Conservation (phyloP, 225 moss, liverwort and hornwort genomes). For the Ulota crispa region DNA sequence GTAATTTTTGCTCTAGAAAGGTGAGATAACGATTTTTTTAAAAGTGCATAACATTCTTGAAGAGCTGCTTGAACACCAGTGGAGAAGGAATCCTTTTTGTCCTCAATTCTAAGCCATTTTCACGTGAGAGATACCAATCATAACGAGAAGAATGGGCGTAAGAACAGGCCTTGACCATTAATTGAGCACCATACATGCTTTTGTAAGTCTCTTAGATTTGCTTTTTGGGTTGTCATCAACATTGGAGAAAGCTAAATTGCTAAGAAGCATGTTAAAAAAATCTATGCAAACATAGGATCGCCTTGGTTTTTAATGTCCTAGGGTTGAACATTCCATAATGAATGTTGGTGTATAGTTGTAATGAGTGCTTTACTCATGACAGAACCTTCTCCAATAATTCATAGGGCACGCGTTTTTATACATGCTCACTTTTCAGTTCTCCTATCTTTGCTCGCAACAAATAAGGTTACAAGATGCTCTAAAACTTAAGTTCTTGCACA, state of each 20-base stretch:
- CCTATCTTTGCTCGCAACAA: too few relatives aligned
- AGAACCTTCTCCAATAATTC: too few relatives aligned
- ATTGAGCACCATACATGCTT: neutral
- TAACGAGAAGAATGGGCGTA: neutral
- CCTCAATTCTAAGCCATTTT: neutral
- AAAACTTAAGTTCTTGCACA: too few relatives aligned
- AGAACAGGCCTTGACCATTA: neutral
- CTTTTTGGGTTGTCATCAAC: neutral
- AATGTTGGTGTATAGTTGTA: too few relatives aligned
- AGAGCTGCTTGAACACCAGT: neutral
- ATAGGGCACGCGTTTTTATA: too few relatives aligned
- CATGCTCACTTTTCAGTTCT: too few relatives aligned
- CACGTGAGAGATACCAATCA: neutral
- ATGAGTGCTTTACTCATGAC: too few relatives aligned
- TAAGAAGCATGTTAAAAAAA: neutral
- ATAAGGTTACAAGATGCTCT: too few relatives aligned
- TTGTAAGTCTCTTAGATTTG: neutral
- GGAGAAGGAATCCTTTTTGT: neutral
- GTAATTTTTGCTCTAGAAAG: neutral
- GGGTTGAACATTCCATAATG: too few relatives aligned
- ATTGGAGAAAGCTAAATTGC: neutral
- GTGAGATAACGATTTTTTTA: neutral
- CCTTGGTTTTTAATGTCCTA: too few relatives aligned
- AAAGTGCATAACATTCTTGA: neutral
- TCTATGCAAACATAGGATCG: neutral